Evolutionary conservation across 352 stramenopile genomes (phyloP).

Genomic region (Phytopythium kandeliae): DNA sequence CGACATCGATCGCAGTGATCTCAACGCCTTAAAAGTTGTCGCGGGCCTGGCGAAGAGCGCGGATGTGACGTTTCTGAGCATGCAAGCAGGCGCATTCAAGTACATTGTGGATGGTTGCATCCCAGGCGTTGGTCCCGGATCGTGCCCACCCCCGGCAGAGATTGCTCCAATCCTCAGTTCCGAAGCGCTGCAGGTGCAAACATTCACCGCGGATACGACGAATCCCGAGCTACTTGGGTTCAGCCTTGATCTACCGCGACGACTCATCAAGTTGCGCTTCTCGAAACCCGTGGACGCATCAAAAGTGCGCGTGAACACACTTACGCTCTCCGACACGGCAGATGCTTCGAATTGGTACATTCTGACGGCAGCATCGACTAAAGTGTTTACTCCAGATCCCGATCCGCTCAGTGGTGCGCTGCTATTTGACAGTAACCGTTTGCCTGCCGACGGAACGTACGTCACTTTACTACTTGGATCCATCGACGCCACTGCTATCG

Average conservation of each 20-base stretch:
- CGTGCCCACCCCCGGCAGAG: conserved; percentile 18
- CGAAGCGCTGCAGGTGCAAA: conserved; percentile 19
- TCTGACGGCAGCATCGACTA: conserved; percentile 30
- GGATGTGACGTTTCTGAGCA: conserved; percentile 25
- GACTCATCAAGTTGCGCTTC: conserved; percentile 62
- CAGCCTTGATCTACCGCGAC: conserved; percentile 43
- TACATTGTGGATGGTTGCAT: conserved; percentile 42
- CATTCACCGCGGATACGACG: conserved; percentile 40
- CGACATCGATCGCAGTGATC: conserved; percentile 27
- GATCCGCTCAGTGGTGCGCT: conserved; percentile 42
- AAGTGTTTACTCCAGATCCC: conserved; percentile 39
- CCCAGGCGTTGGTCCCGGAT: conserved; percentile 15
- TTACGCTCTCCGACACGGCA: conserved; percentile 40
- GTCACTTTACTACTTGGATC: conserved; percentile 45
- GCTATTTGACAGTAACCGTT: conserved; percentile 31
- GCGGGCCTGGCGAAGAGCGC: conserved; percentile 21
- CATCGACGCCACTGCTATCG: conserved; percentile 30
- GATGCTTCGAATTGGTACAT: conserved; percentile 22
- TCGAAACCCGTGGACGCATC: conserved; percentile 51
- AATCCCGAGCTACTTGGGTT: conserved; percentile 46
- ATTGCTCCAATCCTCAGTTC: conserved; percentile 1
- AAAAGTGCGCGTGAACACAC: conserved; percentile 21
- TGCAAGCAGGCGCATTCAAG: conserved; percentile 26
- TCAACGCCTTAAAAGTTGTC: conserved; percentile 43
- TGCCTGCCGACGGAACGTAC: conserved; percentile 57